A percentile compares a stretch with the other conserved stretches of the same genome.
Evolutionary conservation across 768 basidiomycete genomes (phyloP).

Genomic region (Clathrus columnatus): DNA sequence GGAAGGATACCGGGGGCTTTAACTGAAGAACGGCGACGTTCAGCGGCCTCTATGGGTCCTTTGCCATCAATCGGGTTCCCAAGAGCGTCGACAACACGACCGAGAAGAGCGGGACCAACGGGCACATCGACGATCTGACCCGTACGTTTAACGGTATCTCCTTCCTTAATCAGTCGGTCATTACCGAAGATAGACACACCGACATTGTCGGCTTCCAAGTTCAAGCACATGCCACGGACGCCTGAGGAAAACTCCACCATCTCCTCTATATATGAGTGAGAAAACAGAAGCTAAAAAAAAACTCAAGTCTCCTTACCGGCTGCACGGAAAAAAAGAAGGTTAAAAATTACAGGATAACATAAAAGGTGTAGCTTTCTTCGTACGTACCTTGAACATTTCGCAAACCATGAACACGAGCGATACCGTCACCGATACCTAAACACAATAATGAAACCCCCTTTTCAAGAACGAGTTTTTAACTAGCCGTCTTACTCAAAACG

Average conservation of each 20-base stretch:
- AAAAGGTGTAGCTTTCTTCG: no score
- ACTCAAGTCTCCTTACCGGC: constrained; percentile 17
- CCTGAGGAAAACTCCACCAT: constrained; percentile 99
- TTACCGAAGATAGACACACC: constrained; percentile 99
- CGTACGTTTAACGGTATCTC: constrained; percentile 99
- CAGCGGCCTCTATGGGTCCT: constrained; percentile 87
- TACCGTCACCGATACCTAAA: constrained; percentile 98
- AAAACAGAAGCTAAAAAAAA: not conserved
- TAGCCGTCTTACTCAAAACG: constrained; percentile 73
- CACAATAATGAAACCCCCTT: constrained; percentile 11
- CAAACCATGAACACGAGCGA: constrained; percentile 97
- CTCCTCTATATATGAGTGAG: constrained; percentile 60
- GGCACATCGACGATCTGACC: constrained; percentile 99
- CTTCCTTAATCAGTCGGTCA: constrained; percentile 98
- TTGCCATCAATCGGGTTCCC: constrained; percentile 99
- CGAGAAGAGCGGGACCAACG: constrained; percentile 93
- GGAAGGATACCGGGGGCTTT: constrained; percentile 99
- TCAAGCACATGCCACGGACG: constrained; percentile 99
- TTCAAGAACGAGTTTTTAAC: not conserved
- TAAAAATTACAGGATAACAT: constrained; percentile 8
- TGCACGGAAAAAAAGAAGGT: not conserved
- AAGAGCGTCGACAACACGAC: constrained; percentile 98
- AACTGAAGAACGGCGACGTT: constrained; percentile 94
- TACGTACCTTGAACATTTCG: constrained; percentile 92
- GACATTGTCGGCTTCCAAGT: constrained; percentile 99